These are phyloP conservation scores for Carpinus viminea DNA, from an alignment of 306 rosid species.

Conservation along the genomic window DNA sequence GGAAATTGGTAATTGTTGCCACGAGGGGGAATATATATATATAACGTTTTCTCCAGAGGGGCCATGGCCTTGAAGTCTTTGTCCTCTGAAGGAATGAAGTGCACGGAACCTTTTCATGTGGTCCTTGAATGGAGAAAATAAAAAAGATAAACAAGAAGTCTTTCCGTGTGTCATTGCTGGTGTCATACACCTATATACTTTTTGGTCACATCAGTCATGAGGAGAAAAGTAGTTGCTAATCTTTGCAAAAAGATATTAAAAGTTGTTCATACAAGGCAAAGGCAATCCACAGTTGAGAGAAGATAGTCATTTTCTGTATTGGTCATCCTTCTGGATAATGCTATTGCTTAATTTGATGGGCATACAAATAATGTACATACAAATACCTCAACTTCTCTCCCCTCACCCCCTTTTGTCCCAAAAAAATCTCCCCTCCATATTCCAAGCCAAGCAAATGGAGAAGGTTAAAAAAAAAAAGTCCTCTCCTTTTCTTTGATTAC, in stretches of 20 bases:
- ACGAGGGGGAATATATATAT: too few species aligned
- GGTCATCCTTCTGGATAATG: constrained; percentile 22
- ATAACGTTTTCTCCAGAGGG: too few species aligned
- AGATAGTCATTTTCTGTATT: constrained; percentile 23
- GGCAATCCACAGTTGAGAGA: constrained; percentile 17
- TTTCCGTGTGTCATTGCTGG: too few species aligned
- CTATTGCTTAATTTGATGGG: constrained; percentile 34
- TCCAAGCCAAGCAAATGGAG: constrained; percentile 21
- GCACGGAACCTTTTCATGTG: too few species aligned
- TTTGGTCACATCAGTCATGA: too few species aligned
- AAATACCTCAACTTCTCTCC: neutral
- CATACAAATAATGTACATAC: constrained; percentile 25
- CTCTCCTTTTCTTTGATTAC: constrained; percentile 34
- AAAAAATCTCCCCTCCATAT: constrained; percentile 14
- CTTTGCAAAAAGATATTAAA: neutral
- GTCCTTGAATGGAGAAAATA: too few species aligned
- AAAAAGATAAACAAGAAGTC: too few species aligned
- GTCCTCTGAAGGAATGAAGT: too few species aligned
- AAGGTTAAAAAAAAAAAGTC: constrained; percentile 33
- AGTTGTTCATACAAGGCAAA: constrained; percentile 25
- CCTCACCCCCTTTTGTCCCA: neutral
- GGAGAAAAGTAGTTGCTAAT: too few species aligned
- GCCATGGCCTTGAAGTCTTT: too few species aligned
- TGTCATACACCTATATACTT: too few species aligned
- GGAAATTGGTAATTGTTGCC: neutral